A percentile compares a stretch with the other conserved stretches of the same genome.
phyloP scores from a whole-genome alignment of 257 asterid genomes.

The Fraxinus americana region DNA sequence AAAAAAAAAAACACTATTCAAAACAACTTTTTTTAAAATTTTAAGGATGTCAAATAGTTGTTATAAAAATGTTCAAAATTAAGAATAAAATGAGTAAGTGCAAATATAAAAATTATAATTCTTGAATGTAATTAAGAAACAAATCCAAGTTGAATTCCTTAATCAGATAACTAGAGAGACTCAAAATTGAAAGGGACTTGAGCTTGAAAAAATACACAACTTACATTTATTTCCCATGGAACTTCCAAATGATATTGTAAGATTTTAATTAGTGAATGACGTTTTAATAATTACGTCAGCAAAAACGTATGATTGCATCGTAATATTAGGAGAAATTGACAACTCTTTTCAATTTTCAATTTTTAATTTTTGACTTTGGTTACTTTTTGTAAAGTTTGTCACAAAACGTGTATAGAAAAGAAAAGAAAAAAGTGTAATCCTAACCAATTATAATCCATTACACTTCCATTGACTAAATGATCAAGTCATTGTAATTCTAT shows the following conservation, averaged over 20 bases:
- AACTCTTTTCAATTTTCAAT: not conserved
- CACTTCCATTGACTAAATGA: not conserved
- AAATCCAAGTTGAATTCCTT: too few relatives aligned
- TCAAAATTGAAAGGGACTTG: too few relatives aligned
- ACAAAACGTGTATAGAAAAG: not conserved
- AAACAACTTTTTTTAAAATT: too few relatives aligned
- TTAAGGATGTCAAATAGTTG: too few relatives aligned
- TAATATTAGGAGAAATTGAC: not conserved
- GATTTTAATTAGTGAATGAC: not conserved
- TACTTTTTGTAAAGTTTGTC: not conserved
- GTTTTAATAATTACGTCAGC: not conserved
- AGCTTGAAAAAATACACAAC: too few relatives aligned
- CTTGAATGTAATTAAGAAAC: too few relatives aligned
- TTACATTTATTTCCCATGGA: not conserved
- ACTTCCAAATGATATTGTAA: not conserved
- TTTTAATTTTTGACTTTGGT: not conserved
- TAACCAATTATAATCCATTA: not conserved
- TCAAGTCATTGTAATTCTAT: not conserved
- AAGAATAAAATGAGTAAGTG: too few relatives aligned
- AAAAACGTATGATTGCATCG: not conserved
- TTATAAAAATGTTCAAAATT: too few relatives aligned
- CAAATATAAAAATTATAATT: too few relatives aligned
- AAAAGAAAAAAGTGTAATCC: not conserved
- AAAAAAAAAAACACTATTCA: too few relatives aligned
- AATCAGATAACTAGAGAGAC: too few relatives aligned